Base-by-base conservation (phyloP, 179 eudicot genomes). In the Amaranthus tricolor region DNA sequence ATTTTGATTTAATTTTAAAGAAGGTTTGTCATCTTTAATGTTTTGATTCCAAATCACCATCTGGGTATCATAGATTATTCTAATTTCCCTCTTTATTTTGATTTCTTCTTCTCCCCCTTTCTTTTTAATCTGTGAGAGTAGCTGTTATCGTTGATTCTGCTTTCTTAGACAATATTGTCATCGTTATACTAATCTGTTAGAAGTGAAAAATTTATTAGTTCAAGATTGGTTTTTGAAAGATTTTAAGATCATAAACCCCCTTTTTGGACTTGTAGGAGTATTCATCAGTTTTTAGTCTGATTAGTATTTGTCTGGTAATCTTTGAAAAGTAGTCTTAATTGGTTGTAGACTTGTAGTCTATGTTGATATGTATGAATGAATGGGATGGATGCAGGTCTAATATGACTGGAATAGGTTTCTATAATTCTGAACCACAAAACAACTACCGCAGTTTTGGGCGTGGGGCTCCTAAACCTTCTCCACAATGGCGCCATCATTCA, bases 381-480 rank as follows among this genome's bases (percentile, higher is more conserved):
- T 31, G 40, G 40, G 40, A 83, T 89, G 85, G 90, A 74, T 89
- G 86, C 81, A 89, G 95, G 86, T 80, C 89, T 48, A 85, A 78
- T 78, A 55, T 81, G 44, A 67, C 87, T 66, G 96, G 93, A 79
- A 76, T 71, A 57, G 85, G 85, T 17, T 63, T 72, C 77, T 82
- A 85, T 70, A 86, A 82, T 78, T 81, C 92, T 14, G 97, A 89
- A 56, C 78, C 91, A 74, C 86, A 97, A 56, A 82, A 75, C 74
- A 80, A 81, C 40, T 87, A 75, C 76, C 94, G 90, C 71, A 86
- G 93, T 61, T 84, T 78, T 84, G 93, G 91, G 59, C 93, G 98
- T 55, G 90, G 93, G 44, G 78, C 73, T 66, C 84, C 85, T 40
- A 92, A 77, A 82, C 81, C 85, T 7, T 81, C 63, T 62, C 88